A percentile compares a stretch with the other conserved stretches of the same genome.
These are phyloP conservation scores for Daedalea quercina DNA, from an alignment of 768 basidiomycete species.

Conservation along the genomic window DNA sequence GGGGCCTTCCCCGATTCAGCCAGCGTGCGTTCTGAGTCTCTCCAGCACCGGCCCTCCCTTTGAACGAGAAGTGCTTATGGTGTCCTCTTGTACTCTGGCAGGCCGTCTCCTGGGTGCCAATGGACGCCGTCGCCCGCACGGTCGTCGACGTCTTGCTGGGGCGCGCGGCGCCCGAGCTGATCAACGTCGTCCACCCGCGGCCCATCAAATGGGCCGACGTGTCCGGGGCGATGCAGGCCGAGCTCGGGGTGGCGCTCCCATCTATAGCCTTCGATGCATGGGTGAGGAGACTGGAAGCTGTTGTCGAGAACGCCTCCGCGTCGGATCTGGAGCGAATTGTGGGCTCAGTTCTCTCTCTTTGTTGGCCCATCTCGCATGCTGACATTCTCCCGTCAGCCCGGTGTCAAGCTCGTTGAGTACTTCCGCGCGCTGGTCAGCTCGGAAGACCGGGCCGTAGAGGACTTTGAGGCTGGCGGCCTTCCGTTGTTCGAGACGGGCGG, in stretches of 20 bases:
- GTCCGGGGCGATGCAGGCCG: neutral
- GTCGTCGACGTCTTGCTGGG: conserved; percentile 7
- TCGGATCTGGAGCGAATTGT: neutral
- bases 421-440: neutral
- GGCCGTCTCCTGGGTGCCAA: conserved; percentile 11
- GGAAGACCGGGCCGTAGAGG: neutral
- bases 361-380: neutral
- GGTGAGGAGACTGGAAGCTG: neutral
- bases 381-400: neutral
- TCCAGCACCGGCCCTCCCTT: no score
- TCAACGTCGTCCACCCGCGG: conserved; percentile 16
- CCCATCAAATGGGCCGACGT: conserved; percentile 7
- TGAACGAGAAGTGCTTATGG: no score
- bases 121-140: conserved; percentile 11
- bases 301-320: neutral
- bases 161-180: conserved; percentile 2
- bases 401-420: conserved; percentile 2
- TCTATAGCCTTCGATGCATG: neutral
- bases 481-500: conserved; percentile 6
- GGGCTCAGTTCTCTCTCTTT: neutral
- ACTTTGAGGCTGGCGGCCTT: conserved; percentile 2
- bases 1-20: conserved; percentile 3
- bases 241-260: neutral
- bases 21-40: conserved; percentile 3
- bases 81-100: neutral